Percentiles rank a stretch among this genome's conserved stretches.
Evolutionary conservation across 2,329 filamentous ascomycete species (phyloP).

Genomic region (Paecilomyces formosus): DNA sequence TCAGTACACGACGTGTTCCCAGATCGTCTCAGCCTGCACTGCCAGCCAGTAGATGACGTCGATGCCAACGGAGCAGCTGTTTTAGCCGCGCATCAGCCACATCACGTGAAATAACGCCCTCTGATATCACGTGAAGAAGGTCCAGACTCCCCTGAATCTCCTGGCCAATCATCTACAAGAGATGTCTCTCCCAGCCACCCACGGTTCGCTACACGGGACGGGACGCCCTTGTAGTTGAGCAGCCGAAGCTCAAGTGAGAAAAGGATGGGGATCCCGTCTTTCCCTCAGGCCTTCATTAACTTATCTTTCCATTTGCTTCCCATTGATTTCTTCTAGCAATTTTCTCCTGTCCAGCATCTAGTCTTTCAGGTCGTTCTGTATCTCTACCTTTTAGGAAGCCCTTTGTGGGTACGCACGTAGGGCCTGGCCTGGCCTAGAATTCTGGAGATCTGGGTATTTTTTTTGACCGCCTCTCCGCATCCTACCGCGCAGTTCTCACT

Average conservation of each 20-base stretch:
- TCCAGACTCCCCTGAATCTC: background rate
- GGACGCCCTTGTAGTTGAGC: background rate
- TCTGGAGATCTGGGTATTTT: background rate
- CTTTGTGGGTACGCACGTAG: background rate
- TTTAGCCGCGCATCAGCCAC: too few species aligned
- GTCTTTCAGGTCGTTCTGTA: background rate
- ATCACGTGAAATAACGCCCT: too few species aligned
- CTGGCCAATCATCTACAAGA: background rate
- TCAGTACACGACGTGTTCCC: background rate
- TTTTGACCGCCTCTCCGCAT: background rate
- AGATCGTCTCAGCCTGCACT: background rate
- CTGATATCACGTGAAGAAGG: background rate
- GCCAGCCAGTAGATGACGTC: background rate
- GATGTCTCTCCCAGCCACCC: background rate
- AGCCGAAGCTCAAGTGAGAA: background rate
- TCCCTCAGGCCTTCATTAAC: background rate
- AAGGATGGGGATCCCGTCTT: background rate
- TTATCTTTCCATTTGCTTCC: background rate
- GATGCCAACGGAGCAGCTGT: background rate
- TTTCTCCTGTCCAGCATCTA: background rate
- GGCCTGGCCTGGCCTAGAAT: background rate
- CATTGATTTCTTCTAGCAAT: background rate
- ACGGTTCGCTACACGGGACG: background rate
- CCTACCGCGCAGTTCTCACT: background rate
- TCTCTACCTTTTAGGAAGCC: background rate